Evolutionary conservation across 441 rosid genomes (phyloP), one percentile per base, ranked within the genome.

Genomic region (Metrosideros polymorpha): DNA sequence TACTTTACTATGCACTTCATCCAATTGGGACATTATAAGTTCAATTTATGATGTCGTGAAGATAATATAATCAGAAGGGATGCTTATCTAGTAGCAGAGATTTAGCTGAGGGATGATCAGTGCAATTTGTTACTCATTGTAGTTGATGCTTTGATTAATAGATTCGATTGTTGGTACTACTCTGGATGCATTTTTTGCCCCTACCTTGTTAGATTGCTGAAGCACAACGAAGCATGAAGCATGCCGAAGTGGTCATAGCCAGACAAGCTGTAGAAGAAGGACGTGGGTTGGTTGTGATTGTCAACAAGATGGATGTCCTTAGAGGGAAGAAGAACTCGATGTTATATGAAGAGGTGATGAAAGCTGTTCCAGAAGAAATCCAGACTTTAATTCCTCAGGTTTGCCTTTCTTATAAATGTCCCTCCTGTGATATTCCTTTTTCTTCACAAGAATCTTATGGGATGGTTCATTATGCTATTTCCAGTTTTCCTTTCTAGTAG

Each of bases 301-400:
- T 97, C 86, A 96, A 97, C 92, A 96, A 97, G 92, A 96, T 97
- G 99, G 99, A 96, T 90, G 91, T 97, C 92, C 92, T 97, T 45
- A 91, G 89, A 87, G 94, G 98, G 89, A 93, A 89, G 86, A 88
- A 87, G 29, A 92, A 94, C 88, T 89, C 93, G 12, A 86, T 83
- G 75, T 84, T 92, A 87, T 90, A 91, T 85, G 90, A 95, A 87
- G 94, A 91, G 92, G 95, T 97, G 90, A 95, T 88, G 92, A 95
- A 95, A 93, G 97, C 96, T 87, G 97, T 97, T 92, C 98, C 98
- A 53, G 86, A 91, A 86, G 99, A 97, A 94, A 92, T 97, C 88
- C 99, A 96, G 92, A 94, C 94, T 30, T 96, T 95, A 82, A 91
- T 96, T 88, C 99, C 99, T 6, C 98, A 96, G 99, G 99, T 97